Evolutionary conservation across 2,329 filamentous ascomycete genomes (phyloP).

Genomic region (Phialophora expanda): DNA sequence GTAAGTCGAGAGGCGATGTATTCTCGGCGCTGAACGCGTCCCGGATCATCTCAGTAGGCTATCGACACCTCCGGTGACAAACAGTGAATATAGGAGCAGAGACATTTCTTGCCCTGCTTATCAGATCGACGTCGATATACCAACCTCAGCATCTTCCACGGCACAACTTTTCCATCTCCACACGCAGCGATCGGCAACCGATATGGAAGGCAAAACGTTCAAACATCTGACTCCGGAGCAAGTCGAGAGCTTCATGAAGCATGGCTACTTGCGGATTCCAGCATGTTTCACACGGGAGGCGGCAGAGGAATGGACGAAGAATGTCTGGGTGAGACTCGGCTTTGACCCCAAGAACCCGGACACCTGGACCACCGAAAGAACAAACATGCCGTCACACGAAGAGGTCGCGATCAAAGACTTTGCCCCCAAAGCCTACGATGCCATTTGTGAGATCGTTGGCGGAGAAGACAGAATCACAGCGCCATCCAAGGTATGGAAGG

Average conservation of each 20-base stretch:
- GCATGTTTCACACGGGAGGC: conserved; percentile 58
- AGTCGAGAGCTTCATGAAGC: conserved; percentile 59
- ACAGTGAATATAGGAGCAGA: not conserved
- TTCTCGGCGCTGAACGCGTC: not conserved
- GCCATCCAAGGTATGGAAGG: conserved; percentile 62
- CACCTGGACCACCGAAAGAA: conserved; percentile 67
- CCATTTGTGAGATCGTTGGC: conserved; percentile 69
- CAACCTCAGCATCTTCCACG: not conserved
- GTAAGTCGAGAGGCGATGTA: not conserved
- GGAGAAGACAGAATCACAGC: conserved; percentile 61
- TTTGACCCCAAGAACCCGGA: conserved; percentile 67
- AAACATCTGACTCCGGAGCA: conserved; percentile 51
- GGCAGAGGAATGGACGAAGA: conserved; percentile 54
- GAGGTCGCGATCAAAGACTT: conserved; percentile 60
- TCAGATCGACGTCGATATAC: not conserved
- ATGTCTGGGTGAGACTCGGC: conserved; percentile 68
- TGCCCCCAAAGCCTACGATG: conserved; percentile 69
- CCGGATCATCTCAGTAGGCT: not conserved
- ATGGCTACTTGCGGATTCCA: conserved; percentile 62
- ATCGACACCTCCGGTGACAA: not conserved
- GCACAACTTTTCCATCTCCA: not conserved
- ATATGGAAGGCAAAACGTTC: conserved; percentile 20
- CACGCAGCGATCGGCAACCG: not conserved
- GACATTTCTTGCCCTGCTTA: not conserved
- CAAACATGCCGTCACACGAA: conserved; percentile 69